Percentiles rank a stretch among this genome's conserved stretches.
Conservation (phyloP, 1,284 basidiomycete species). For the Ustilago nuda region DNA sequence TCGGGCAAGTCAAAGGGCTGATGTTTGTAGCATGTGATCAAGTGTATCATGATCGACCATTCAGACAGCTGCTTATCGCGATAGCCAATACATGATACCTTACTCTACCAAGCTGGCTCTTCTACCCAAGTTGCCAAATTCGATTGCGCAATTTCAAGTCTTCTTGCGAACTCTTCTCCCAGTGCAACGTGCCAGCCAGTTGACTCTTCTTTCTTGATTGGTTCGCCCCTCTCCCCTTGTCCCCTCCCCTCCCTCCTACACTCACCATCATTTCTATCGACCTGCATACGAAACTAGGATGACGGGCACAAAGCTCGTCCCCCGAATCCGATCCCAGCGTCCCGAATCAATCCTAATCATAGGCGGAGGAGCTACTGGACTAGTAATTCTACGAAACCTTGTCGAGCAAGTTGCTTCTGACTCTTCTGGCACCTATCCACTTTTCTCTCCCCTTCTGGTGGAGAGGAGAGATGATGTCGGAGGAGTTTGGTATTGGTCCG, state of each 20-base stretch:
- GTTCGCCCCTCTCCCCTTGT: neutral
- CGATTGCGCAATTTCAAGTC: slow-evolving; percentile 7
- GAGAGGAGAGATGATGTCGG: slow-evolving; percentile 58
- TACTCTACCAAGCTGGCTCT: no score
- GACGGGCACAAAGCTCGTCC: slow-evolving; percentile 7
- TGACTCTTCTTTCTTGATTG: neutral
- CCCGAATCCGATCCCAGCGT: slow-evolving; percentile 21
- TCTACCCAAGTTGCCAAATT: neutral
- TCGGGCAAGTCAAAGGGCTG: no score
- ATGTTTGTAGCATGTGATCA: no score
- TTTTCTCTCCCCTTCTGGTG: slow-evolving; percentile 44
- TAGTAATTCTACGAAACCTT: slow-evolving; percentile 59
- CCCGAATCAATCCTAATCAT: slow-evolving; percentile 54
- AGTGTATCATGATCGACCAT: no score
- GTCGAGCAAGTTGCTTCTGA: slow-evolving; percentile 22
- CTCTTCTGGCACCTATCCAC: slow-evolving; percentile 19
- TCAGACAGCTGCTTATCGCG: no score
- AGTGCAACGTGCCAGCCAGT: no score
- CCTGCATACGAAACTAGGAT: neutral
- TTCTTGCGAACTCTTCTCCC: slow-evolving; percentile 11
- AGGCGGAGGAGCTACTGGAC: slow-evolving; percentile 61
- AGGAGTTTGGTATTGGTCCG: slow-evolving; percentile 62
- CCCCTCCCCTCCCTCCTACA: neutral
- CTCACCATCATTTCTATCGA: neutral
- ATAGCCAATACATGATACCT: no score